Percentiles rank a stretch among this genome's conserved stretches.
Conservation (phyloP, 495 filamentous ascomycete species). For the Polyplosphaeria fusca region DNA sequence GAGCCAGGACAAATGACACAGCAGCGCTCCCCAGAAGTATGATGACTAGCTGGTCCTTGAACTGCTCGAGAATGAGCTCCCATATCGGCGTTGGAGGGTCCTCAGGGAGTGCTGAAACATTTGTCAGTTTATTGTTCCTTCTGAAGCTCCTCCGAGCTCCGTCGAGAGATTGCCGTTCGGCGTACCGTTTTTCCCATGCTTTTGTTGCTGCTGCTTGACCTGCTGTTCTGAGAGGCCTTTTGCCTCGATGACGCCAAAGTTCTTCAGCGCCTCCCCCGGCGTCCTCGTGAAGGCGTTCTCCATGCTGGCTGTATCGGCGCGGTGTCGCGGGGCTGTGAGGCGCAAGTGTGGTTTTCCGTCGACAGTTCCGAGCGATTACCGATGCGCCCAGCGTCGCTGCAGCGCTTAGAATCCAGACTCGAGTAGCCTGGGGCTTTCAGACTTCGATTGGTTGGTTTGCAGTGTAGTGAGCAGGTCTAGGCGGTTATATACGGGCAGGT, state of each 20-base stretch:
- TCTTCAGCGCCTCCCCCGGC: conserved; percentile 63
- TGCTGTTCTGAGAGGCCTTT: conserved; percentile 69
- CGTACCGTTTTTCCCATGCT: conserved; percentile 85
- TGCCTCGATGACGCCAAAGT: conserved; percentile 65
- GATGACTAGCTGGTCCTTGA: conserved; percentile 97
- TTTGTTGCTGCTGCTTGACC: conserved; percentile 58
- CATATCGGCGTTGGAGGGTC: conserved; percentile 96
- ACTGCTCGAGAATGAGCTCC: conserved; percentile 95
- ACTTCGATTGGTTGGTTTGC: no score
- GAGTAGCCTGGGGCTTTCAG: no score
- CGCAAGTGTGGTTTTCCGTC: conserved; percentile 12
- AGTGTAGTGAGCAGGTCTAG: no score
- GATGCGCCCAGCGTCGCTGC: background rate
- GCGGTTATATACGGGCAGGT: no score
- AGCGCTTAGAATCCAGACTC: no score
- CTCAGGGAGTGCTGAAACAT: conserved; percentile 74
- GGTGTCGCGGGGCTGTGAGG: conserved; percentile 1
- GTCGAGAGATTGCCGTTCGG: conserved; percentile 20
- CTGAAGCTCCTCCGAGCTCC: background rate
- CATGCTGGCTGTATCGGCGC: conserved; percentile 51
- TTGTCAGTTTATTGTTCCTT: conserved; percentile 3
- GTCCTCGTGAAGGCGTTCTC: conserved; percentile 74
- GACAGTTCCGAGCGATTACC: conserved; percentile 14
- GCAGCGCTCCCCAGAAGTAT: conserved; percentile 90
- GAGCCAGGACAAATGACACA: conserved; percentile 89